Conservation (phyloP, 1,284 basidiomycete genomes). For the Schizopora paradoxa region DNA sequence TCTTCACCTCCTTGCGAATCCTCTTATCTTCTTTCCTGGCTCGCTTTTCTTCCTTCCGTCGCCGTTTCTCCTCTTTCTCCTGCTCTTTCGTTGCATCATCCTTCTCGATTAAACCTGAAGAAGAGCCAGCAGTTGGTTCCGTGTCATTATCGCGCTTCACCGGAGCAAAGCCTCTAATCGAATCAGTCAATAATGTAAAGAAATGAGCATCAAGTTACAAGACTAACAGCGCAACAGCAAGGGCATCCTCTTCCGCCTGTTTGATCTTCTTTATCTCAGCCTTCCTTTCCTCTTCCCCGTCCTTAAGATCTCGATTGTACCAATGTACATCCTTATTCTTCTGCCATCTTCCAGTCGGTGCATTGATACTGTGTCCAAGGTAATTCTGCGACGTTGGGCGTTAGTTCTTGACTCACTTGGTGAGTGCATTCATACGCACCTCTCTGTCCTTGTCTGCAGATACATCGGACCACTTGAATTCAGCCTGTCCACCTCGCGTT, state of each 20-base stretch:
- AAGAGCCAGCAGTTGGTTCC: too few species aligned
- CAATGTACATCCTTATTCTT: constrained; percentile 94
- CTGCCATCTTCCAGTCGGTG: constrained; percentile 90
- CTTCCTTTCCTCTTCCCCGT: constrained; percentile 40
- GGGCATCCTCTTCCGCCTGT: constrained; percentile 81
- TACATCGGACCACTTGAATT: constrained; percentile 90
- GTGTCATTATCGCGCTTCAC: constrained; percentile 19
- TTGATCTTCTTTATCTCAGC: constrained; percentile 80
- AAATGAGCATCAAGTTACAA: not conserved
- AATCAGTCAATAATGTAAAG: not conserved
- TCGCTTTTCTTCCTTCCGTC: constrained; percentile 22
- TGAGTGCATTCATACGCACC: constrained; percentile 36
- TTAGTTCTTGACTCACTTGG: constrained; percentile 4
- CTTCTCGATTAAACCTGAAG: too few species aligned
- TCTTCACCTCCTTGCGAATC: constrained; percentile 16
- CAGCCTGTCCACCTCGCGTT: constrained; percentile 82
- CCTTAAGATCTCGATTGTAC: constrained; percentile 67
- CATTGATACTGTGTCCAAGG: constrained; percentile 87
- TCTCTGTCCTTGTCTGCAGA: constrained; percentile 88
- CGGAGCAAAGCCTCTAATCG: constrained; percentile 29
- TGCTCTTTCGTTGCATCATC: constrained; percentile 12
- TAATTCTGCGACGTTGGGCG: constrained; percentile 55
- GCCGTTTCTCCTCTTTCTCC: constrained; percentile 23
- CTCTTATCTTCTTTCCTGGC: constrained; percentile 17
- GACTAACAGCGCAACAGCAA: constrained; percentile 72